Percentiles rank a stretch among this genome's conserved stretches.
phyloP scores from a whole-genome alignment of 2,329 filamentous ascomycete species.

The Colletotrichum sp. region DNA sequence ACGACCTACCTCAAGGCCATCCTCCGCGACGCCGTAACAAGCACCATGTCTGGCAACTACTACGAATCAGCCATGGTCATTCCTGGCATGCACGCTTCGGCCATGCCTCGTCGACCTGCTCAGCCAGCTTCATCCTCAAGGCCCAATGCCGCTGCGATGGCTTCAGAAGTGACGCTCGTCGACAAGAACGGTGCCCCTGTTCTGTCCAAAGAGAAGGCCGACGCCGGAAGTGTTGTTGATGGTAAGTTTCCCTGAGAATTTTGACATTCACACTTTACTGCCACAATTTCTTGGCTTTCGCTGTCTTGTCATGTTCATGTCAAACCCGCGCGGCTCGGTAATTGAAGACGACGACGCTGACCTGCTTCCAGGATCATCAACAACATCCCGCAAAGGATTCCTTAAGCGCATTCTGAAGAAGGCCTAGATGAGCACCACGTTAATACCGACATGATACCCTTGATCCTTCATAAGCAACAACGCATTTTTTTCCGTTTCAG shows the following conservation, averaged over 20 bases:
- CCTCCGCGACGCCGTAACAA: neutral
- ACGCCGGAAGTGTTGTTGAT: neutral
- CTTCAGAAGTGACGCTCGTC: constrained; percentile 15
- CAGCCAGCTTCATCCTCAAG: neutral
- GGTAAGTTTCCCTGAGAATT: neutral
- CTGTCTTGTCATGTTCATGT: neutral
- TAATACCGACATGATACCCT: neutral
- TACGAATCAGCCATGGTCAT: constrained; percentile 18
- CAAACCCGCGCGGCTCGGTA: neutral
- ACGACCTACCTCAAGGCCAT: constrained; percentile 14
- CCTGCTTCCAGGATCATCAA: neutral
- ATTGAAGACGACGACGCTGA: neutral
- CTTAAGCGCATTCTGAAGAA: constrained; percentile 18
- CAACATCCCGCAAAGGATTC: constrained; percentile 3
- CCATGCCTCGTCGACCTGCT: constrained; percentile 9
- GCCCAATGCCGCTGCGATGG: neutral
- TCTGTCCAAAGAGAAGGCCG: constrained; percentile 11
- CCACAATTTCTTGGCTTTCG: neutral
- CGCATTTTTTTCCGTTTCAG: neutral
- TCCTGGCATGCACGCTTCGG: constrained; percentile 11
- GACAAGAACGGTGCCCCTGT: constrained; percentile 10
- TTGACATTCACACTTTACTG: neutral
- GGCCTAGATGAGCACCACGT: neutral
- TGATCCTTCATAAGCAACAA: neutral
- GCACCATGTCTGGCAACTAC: constrained; percentile 7